Conservation (phyloP, 2,329 filamentous ascomycete species). For the Aspergillus fumigatus region DNA sequence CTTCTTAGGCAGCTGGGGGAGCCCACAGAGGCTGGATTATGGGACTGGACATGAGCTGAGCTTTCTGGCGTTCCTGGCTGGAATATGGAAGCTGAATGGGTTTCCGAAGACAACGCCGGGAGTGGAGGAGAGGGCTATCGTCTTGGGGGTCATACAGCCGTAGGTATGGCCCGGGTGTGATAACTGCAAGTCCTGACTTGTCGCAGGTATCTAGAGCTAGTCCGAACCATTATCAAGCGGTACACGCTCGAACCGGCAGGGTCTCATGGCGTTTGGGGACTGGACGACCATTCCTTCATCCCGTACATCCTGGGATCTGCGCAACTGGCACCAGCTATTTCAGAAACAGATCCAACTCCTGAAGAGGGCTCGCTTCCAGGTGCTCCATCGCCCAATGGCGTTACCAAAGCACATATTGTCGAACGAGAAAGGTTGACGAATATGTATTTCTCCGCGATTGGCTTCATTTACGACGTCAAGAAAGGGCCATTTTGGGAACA, state of each 20-base stretch:
- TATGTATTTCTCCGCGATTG: constrained; percentile 92
- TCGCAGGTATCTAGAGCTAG: constrained; percentile 68
- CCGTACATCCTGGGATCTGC: constrained; percentile 95
- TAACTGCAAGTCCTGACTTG: background rate
- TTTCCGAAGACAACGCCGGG: constrained; percentile 58
- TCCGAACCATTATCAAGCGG: constrained; percentile 77
- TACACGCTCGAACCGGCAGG: constrained; percentile 95
- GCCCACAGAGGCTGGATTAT: constrained; percentile 83
- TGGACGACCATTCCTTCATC: constrained; percentile 94
- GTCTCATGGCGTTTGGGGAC: constrained; percentile 94
- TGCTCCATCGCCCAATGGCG: constrained; percentile 66
- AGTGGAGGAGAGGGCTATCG: constrained; percentile 70
- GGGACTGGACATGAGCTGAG: constrained; percentile 94
- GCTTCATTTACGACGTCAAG: constrained; percentile 97
- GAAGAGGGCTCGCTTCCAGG: constrained; percentile 71
- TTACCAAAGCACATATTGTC: constrained; percentile 62
- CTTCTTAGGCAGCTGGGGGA: constrained; percentile 81
- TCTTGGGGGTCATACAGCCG: constrained; percentile 77
- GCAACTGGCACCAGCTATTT: constrained; percentile 75
- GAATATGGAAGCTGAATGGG: constrained; percentile 82
- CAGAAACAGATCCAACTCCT: constrained; percentile 59
- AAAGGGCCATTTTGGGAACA: constrained; percentile 96
- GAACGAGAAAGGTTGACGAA: constrained; percentile 62
- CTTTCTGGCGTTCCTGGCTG: constrained; percentile 85
- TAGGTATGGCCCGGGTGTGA: constrained; percentile 44